Conservation (phyloP, 371 early-diverging fungal species). For the Apophysomyces ossiformis region DNA sequence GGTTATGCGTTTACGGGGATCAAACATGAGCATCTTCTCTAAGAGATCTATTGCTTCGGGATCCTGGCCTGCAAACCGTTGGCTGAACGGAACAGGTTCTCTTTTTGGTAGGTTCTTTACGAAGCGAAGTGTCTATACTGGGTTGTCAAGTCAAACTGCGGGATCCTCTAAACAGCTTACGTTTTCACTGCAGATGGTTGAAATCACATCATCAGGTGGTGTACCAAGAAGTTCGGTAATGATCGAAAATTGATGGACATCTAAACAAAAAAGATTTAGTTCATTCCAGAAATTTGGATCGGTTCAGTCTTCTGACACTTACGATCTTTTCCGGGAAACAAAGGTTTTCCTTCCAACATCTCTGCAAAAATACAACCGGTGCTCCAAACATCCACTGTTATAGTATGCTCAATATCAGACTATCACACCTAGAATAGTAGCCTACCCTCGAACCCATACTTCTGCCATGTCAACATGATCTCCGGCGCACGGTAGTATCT, state of each 20-base stretch:
- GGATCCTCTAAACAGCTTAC: slow-evolving; percentile 39
- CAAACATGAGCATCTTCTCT: slow-evolving; percentile 90
- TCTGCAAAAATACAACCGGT: slow-evolving; percentile 99
- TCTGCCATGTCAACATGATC: slow-evolving; percentile 98
- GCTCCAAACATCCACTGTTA: slow-evolving; percentile 97
- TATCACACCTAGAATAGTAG: slow-evolving; percentile 1
- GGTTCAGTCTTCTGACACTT: slow-evolving; percentile 34
- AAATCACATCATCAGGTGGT: slow-evolving; percentile 91
- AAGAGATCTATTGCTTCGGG: slow-evolving; percentile 86
- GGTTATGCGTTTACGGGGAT: slow-evolving; percentile 90
- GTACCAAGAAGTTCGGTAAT: slow-evolving; percentile 94
- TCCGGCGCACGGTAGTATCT: slow-evolving; percentile 99
- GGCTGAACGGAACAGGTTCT: slow-evolving; percentile 78
- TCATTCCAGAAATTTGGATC: not conserved
- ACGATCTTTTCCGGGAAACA: slow-evolving; percentile 98
- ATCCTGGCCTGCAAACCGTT: slow-evolving; percentile 56
- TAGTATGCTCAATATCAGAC: not conserved
- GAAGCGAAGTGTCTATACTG: slow-evolving; percentile 82
- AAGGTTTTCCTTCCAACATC: slow-evolving; percentile 93
- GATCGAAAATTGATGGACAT: slow-evolving; percentile 94
- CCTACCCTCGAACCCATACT: slow-evolving; percentile 91
- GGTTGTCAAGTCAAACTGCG: not conserved
- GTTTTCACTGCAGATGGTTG: slow-evolving; percentile 92
- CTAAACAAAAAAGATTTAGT: slow-evolving; percentile 27
- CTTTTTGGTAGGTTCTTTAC: slow-evolving; percentile 87